Conservation (phyloP, 768 basidiomycete genomes). For the Suillus subalutaceus region DNA sequence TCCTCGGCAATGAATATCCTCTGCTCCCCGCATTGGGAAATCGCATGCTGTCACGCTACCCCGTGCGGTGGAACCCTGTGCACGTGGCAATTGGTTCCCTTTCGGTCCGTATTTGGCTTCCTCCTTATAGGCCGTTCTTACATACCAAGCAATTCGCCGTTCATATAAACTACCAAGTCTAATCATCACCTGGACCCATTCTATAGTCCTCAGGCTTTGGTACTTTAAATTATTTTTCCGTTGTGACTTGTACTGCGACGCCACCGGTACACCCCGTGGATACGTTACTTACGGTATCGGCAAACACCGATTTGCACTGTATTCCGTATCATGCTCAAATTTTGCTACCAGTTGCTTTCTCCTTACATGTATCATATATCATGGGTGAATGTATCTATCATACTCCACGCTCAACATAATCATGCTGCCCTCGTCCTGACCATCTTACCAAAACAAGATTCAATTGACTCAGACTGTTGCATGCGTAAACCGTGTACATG, state of each 20-base stretch:
- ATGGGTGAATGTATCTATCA: no score
- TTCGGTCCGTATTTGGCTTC: not conserved
- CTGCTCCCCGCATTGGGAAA: conserved; percentile 4
- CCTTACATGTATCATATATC: no score
- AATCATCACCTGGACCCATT: no score
- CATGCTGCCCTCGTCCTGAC: no score
- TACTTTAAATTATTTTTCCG: conserved; percentile 4
- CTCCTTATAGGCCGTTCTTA: no score
- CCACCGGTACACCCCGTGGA: conserved; percentile 30
- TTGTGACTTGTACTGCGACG: conserved; percentile 15
- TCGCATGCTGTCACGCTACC: conserved; percentile 31
- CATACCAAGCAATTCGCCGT: not conserved
- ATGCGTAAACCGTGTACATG: not conserved
- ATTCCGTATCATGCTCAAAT: no score
- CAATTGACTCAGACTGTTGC: not conserved
- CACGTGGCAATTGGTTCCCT: conserved; percentile 17
- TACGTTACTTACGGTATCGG: not conserved
- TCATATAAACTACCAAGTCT: not conserved
- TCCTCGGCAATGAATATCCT: conserved; percentile 25
- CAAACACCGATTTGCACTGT: not conserved
- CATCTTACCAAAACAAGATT: no score
- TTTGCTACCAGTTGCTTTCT: no score
- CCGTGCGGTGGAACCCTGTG: conserved; percentile 14
- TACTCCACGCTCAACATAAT: no score
- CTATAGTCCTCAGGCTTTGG: no score